Evolutionary conservation across 2,329 filamentous ascomycete species (phyloP).

Genomic region (Apiospora hydei): DNA sequence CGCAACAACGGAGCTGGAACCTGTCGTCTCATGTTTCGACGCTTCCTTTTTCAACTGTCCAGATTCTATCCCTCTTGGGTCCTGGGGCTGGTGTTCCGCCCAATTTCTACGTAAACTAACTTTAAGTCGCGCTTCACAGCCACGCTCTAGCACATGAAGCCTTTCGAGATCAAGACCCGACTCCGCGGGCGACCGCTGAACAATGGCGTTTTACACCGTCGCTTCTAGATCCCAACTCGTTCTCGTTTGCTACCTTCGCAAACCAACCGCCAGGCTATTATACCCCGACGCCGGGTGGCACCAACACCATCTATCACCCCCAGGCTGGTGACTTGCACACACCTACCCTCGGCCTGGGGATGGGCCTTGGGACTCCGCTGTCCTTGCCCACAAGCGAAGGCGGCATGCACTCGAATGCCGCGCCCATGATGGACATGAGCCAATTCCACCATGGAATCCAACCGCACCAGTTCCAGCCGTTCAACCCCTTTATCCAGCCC

Average conservation of each 20-base stretch:
- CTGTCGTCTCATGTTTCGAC: neutral
- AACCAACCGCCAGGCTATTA: slow-evolving; percentile 86
- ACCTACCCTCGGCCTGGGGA: slow-evolving; percentile 74
- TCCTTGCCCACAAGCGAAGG: slow-evolving; percentile 77
- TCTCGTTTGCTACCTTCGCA: slow-evolving; percentile 79
- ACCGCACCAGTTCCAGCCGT: slow-evolving; percentile 64
- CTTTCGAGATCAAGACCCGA: slow-evolving; percentile 79
- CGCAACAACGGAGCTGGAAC: neutral
- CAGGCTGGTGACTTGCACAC: slow-evolving; percentile 90
- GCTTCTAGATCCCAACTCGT: slow-evolving; percentile 84
- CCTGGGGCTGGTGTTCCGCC: neutral
- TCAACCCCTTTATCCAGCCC: slow-evolving; percentile 74
- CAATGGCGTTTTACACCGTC: slow-evolving; percentile 90
- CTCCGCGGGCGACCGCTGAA: slow-evolving; percentile 80
- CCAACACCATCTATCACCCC: slow-evolving; percentile 80
- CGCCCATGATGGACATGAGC: slow-evolving; percentile 67
- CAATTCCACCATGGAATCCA: slow-evolving; percentile 64
- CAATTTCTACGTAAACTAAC: slow-evolving; percentile 44
- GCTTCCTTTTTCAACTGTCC: neutral
- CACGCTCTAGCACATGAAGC: slow-evolving; percentile 49
- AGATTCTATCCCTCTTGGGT: neutral
- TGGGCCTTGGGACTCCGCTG: slow-evolving; percentile 82
- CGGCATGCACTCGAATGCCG: slow-evolving; percentile 64
- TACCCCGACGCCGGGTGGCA: slow-evolving; percentile 83
- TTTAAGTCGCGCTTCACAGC: slow-evolving; percentile 55